Percentiles rank a stretch among this genome's conserved stretches.
phyloP scores from a whole-genome alignment of 2,329 filamentous ascomycete genomes.

The Cladosporium sp. region DNA sequence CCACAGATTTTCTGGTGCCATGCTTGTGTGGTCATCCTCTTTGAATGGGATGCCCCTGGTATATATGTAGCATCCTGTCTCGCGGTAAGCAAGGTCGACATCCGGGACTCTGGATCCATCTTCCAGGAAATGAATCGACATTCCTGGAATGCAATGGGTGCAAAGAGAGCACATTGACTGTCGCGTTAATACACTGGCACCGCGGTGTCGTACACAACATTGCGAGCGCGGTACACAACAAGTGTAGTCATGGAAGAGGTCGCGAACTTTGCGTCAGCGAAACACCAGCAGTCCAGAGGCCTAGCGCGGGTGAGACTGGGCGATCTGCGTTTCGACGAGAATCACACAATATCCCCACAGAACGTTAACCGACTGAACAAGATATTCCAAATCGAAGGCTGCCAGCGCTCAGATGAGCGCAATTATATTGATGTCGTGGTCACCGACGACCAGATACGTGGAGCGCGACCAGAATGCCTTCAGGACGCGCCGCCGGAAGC shows the following conservation, averaged over 20 bases:
- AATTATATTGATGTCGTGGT: constrained; percentile 21
- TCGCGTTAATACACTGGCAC: too few species aligned
- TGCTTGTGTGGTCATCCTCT: neutral
- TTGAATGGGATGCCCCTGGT: neutral
- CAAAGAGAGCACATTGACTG: too few species aligned
- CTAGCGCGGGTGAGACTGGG: constrained; percentile 19
- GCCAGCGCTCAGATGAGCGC: constrained; percentile 19
- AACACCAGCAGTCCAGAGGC: constrained; percentile 16
- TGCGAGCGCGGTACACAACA: neutral
- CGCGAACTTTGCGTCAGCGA: neutral
- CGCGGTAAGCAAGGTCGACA: neutral
- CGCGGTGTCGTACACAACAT: too few species aligned
- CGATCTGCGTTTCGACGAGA: constrained; percentile 16
- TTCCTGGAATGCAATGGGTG: neutral
- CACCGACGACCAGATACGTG: neutral
- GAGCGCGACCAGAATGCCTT: neutral
- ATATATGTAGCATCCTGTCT: constrained; percentile 4
- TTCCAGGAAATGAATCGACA: neutral
- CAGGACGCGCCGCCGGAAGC: neutral
- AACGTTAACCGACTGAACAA: constrained; percentile 23
- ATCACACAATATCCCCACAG: constrained; percentile 3
- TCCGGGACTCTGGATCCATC: neutral
- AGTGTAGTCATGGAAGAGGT: constrained; percentile 5
- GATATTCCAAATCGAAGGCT: constrained; percentile 26
- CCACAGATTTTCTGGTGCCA: constrained; percentile 9